Percentiles rank a stretch among this genome's conserved stretches.
Evolutionary conservation across 2,329 filamentous ascomycete genomes (phyloP).

Genomic region (Verticillium nonalfalfae): DNA sequence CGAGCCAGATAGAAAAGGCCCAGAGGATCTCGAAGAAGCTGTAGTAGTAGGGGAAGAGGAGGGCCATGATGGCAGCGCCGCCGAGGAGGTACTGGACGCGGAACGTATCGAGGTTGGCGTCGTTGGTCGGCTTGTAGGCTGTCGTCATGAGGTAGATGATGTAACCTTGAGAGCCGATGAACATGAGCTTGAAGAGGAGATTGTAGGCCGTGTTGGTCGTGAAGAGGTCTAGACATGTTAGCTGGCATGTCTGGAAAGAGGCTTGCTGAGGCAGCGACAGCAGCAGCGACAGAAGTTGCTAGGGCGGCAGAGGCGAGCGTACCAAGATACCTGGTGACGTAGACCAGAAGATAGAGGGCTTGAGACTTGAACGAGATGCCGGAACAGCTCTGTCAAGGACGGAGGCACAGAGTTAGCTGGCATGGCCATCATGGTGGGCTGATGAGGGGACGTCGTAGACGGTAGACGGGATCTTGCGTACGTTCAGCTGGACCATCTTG

Average conservation of each 20-base stretch:
- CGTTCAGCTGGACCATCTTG: constrained; percentile 92
- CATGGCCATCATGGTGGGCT: constrained; percentile 1
- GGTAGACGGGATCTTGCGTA: constrained; percentile 36
- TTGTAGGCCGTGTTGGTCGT: constrained; percentile 84
- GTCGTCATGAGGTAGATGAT: constrained; percentile 98
- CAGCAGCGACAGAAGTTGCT: too few species aligned
- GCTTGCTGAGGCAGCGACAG: too few species aligned
- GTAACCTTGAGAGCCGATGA: constrained; percentile 85
- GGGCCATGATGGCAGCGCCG: constrained; percentile 68
- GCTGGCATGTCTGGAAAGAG: background rate
- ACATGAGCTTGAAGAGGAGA: constrained; percentile 90
- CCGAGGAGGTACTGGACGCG: constrained; percentile 90
- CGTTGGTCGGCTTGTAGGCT: constrained; percentile 94
- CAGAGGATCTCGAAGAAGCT: constrained; percentile 80
- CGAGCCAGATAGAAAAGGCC: constrained; percentile 98
- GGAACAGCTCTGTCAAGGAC: constrained; percentile 71
- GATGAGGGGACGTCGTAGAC: background rate
- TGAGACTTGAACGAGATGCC: constrained; percentile 99
- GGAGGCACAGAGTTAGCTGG: background rate
- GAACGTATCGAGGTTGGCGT: constrained; percentile 96
- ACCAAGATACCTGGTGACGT: constrained; percentile 89
- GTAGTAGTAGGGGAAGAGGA: constrained; percentile 84
- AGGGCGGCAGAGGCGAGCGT: constrained; percentile 15
- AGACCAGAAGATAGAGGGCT: constrained; percentile 89
- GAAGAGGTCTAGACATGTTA: constrained; percentile 64